phyloP scores from a whole-genome alignment of 2,329 filamentous ascomycete species.

The Graphiopsis chlorocephala region DNA sequence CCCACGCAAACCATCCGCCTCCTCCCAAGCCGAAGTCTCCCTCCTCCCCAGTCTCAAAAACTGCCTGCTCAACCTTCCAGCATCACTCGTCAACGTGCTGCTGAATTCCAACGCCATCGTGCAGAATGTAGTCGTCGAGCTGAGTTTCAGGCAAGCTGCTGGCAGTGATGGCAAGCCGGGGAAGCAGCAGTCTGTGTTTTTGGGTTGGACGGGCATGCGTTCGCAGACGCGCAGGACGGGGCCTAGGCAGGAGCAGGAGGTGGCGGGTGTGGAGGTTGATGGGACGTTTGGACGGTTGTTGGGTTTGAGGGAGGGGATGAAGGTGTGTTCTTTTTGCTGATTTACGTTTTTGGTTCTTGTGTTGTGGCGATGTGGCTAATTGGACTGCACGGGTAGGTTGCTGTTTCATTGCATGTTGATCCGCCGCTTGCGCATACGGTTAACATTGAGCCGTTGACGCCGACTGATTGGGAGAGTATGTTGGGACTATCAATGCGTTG shows the following conservation, averaged over 20 bases:
- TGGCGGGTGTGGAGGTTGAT: conserved; percentile 79
- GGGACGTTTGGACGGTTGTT: conserved; percentile 75
- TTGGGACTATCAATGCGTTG: conserved; percentile 13
- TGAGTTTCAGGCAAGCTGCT: conserved; percentile 65
- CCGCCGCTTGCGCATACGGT: conserved; percentile 89
- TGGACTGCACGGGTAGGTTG: conserved; percentile 46
- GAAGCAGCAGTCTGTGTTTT: conserved; percentile 69
- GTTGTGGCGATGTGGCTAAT: conserved; percentile 19
- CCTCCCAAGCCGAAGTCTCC: conserved; percentile 66
- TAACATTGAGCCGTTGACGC: conserved; percentile 92
- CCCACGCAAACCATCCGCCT: background rate
- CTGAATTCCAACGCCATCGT: conserved; percentile 87
- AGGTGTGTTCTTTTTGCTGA: conserved; percentile 50
- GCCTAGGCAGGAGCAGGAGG: conserved; percentile 70
- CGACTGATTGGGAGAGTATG: conserved; percentile 90
- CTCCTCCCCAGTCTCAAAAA: conserved; percentile 80
- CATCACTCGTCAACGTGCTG: conserved; percentile 77
- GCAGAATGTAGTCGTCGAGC: conserved; percentile 94
- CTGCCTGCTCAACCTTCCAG: conserved; percentile 89
- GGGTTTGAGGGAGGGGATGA: conserved; percentile 77
- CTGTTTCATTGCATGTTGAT: conserved; percentile 74
- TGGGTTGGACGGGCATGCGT: conserved; percentile 97
- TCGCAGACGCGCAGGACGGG: conserved; percentile 67
- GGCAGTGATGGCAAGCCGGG: conserved; percentile 30
- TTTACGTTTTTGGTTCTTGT: background rate